Percentiles rank a stretch among this genome's conserved stretches.
Evolutionary conservation across 345 rosid genomes (phyloP).

Genomic region (Ceriops decandra): DNA sequence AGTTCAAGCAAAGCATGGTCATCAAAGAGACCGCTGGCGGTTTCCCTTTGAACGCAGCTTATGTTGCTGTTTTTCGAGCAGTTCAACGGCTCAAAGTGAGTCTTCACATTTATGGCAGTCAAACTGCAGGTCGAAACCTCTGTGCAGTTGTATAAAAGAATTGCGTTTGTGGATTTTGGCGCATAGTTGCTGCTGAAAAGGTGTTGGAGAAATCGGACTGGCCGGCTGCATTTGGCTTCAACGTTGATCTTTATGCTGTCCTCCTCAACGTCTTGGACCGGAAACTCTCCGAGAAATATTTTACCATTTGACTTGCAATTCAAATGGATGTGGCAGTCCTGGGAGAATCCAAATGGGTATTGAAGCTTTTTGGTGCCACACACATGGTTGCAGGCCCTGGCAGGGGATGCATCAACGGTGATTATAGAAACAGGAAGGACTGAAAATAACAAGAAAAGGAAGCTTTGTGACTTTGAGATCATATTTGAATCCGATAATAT

Average conservation of each 20-base stretch:
- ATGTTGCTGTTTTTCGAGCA: slow-evolving; percentile 15
- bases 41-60: slow-evolving; percentile 32
- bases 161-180: slow-evolving; percentile 38
- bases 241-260: slow-evolving; percentile 35
- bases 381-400: slow-evolving; percentile 25
- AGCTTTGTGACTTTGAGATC: background rate
- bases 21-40: slow-evolving; percentile 12
- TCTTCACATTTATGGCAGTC: slow-evolving; percentile 26
- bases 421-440: background rate
- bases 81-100: slow-evolving; percentile 29
- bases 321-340: slow-evolving; percentile 44
- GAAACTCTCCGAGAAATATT: slow-evolving; percentile 29
- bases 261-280: slow-evolving; percentile 8
- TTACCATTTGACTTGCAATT: slow-evolving; percentile 34
- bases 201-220: slow-evolving; percentile 28
- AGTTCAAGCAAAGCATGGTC: background rate
- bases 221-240: slow-evolving; percentile 44
- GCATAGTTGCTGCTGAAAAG: slow-evolving; percentile 43
- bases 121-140: slow-evolving; percentile 20
- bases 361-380: slow-evolving; percentile 29
- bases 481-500: background rate
- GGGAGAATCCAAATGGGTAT: slow-evolving; percentile 69
- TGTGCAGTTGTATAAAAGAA: slow-evolving; percentile 42
- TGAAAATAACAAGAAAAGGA: slow-evolving; percentile 5
- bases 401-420: slow-evolving; percentile 11